These are phyloP conservation scores for Capsicum pubescens DNA, from an alignment of 257 asterid genomes.

Conservation along the genomic window DNA sequence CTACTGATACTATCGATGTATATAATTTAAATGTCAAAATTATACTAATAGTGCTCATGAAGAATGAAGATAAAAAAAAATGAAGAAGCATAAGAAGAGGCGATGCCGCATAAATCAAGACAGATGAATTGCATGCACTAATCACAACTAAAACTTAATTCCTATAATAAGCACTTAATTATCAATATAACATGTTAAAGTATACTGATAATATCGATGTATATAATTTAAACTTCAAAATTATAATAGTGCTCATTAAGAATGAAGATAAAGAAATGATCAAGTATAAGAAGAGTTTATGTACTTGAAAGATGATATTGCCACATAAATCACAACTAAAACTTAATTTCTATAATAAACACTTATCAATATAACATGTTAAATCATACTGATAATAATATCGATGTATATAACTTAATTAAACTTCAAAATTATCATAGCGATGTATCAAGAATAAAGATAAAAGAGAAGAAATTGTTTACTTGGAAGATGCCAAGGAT, in stretches of 20 bases:
- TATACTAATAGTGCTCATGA: too few species aligned
- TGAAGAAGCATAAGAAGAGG: too few species aligned
- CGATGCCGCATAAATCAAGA: too few species aligned
- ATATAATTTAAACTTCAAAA: neutral
- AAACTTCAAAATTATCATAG: neutral
- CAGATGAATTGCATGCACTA: too few species aligned
- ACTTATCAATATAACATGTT: neutral
- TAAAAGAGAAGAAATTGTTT: neutral
- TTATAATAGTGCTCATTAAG: neutral
- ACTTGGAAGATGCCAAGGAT: conserved; percentile 83
- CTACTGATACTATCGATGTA: too few species aligned
- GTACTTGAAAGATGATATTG: neutral
- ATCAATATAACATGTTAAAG: too few species aligned
- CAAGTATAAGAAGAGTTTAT: neutral
- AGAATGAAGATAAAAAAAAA: too few species aligned
- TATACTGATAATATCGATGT: neutral
- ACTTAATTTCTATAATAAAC: too few species aligned
- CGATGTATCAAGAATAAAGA: neutral
- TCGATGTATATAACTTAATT: neutral
- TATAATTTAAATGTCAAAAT: too few species aligned
- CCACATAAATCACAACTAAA: neutral
- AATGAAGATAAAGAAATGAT: neutral
- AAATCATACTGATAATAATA: neutral
- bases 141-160: too few species aligned
- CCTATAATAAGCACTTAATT: too few species aligned